phyloP scores from a whole-genome alignment of 345 rosid genomes.

The Sisymbrium altissimum region DNA sequence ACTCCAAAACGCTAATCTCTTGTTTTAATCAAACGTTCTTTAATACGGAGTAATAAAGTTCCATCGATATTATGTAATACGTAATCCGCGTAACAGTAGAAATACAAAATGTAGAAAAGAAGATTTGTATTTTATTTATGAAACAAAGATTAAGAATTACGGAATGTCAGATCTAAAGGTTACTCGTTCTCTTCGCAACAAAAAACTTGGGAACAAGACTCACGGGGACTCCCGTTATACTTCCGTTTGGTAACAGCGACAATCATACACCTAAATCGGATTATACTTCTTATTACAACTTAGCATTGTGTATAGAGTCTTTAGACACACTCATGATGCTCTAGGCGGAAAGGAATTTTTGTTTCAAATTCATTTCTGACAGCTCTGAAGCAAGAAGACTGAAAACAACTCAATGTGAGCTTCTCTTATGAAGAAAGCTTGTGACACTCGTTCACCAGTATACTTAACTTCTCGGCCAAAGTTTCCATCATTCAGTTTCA shows the following conservation, averaged over 20 bases:
- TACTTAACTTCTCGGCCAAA: no score
- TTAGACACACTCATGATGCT: no score
- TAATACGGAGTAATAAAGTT: background rate
- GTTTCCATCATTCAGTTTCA: no score
- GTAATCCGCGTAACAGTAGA: background rate
- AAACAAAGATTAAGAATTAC: slow-evolving; percentile 46
- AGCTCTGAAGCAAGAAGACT: no score
- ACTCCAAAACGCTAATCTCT: slow-evolving; percentile 35
- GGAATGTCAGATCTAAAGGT: slow-evolving; percentile 61
- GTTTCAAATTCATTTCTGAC: no score
- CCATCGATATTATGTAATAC: background rate
- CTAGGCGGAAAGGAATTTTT: no score
- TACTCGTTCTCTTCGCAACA: slow-evolving; percentile 23
- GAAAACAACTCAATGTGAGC: no score
- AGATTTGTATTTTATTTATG: background rate
- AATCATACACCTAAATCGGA: background rate
- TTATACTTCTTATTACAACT: no score
- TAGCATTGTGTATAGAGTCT: no score
- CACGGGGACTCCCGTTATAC: slow-evolving; percentile 4
- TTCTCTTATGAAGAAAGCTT: no score
- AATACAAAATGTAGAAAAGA: slow-evolving; percentile 18
- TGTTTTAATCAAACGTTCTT: background rate
- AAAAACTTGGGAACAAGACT: slow-evolving; percentile 4
- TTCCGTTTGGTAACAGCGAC: slow-evolving; percentile 13
- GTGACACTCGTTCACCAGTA: no score